Evolutionary conservation across 106 monocot species (phyloP).

Genomic region (Chionographis japonica): DNA sequence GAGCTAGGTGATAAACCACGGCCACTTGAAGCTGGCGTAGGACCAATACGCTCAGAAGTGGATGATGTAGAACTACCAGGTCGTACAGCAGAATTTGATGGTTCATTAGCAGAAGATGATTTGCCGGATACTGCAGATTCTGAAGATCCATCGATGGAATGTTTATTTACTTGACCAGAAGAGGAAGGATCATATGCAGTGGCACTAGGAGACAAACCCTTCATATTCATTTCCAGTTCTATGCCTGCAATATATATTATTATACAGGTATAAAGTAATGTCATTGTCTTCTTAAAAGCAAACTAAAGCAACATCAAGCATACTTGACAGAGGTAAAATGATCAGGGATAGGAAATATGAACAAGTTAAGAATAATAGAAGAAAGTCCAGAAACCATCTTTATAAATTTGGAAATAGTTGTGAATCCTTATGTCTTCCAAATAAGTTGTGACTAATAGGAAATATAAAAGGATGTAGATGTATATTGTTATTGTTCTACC

Average conservation of each 20-base stretch:
- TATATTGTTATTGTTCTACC: too few relatives aligned
- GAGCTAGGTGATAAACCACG: conserved; percentile 72
- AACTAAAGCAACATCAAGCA: too few relatives aligned
- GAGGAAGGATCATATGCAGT: conserved; percentile 28
- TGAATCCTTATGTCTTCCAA: too few relatives aligned
- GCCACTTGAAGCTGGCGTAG: conserved; percentile 38
- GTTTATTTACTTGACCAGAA: conserved; percentile 27
- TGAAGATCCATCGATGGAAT: conserved; percentile 14
- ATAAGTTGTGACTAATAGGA: too few relatives aligned
- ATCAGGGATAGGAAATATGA: too few relatives aligned
- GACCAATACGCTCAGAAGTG: conserved; percentile 32
- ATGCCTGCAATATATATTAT: conserved; percentile 16
- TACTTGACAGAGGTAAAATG: too few relatives aligned
- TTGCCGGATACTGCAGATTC: conserved; percentile 22
- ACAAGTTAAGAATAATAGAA: too few relatives aligned
- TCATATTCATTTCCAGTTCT: conserved; percentile 8
- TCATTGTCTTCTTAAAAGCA: neutral
- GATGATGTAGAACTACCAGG: conserved; percentile 49
- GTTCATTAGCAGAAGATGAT: conserved; percentile 17
- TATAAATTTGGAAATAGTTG: too few relatives aligned
- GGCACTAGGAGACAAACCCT: conserved; percentile 22
- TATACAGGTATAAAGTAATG: neutral
- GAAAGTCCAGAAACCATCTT: too few relatives aligned
- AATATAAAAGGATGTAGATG: too few relatives aligned
- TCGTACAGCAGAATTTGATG: conserved; percentile 16